A percentile compares a stretch with the other conserved stretches of the same genome.
These are phyloP conservation scores for Ulvella scutata DNA, from an alignment of 139 green algal species.

Conservation along the genomic window DNA sequence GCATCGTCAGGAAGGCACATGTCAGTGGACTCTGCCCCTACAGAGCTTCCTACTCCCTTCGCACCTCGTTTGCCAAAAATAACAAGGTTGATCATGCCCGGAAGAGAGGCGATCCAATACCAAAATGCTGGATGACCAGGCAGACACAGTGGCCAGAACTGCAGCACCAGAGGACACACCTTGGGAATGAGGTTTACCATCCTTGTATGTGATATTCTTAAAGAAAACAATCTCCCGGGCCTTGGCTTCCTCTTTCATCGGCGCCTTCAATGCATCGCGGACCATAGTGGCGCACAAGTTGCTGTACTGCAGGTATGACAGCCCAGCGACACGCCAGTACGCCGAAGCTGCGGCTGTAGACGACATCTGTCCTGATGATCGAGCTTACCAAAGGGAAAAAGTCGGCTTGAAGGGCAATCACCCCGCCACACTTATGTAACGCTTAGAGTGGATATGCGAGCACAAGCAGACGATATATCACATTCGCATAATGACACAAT, in stretches of 20 bases:
- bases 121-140: neutral
- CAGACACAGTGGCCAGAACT: neutral
- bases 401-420: too few relatives aligned
- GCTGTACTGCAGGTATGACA: slow-evolving; percentile 43
- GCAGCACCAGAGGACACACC: slow-evolving; percentile 1
- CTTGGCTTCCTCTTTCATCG: slow-evolving; percentile 21
- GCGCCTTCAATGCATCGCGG: slow-evolving; percentile 35
- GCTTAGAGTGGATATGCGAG: too few relatives aligned
- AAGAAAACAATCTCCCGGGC: slow-evolving; percentile 30
- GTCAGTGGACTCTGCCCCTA: neutral
- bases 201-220: slow-evolving; percentile 20
- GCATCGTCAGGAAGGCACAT: neutral
- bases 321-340: slow-evolving; percentile 41
- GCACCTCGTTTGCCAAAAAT: too few relatives aligned
- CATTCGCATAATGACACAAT: too few relatives aligned
- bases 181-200: slow-evolving; percentile 23
- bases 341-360: slow-evolving; percentile 6
- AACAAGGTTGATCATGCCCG: neutral
- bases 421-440: too few relatives aligned
- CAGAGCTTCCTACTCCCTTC: too few relatives aligned
- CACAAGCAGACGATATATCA: too few relatives aligned
- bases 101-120: neutral
- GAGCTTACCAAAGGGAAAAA: too few relatives aligned
- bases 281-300: slow-evolving; percentile 35
- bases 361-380: too few relatives aligned